phyloP scores from a whole-genome alignment of 148 eudicot genomes.

The Silene uniflora region DNA sequence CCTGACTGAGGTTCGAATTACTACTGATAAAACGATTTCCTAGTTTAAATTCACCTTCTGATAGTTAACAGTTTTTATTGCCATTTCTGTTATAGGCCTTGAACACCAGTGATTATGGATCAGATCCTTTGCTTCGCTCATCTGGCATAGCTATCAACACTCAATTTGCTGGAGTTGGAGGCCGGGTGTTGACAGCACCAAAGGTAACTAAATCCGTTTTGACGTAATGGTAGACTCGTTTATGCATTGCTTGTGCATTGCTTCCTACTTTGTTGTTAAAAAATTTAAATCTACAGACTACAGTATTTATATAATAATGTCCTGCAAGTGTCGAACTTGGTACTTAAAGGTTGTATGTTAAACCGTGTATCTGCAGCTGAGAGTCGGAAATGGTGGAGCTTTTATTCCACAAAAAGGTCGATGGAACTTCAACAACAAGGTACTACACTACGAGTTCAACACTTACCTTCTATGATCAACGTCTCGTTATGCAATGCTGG shows the following conservation, averaged over 20 bases:
- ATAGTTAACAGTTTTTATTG: too few relatives aligned
- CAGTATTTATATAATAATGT: too few relatives aligned
- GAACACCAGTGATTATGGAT: slow-evolving; percentile 30
- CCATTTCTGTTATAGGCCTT: too few relatives aligned
- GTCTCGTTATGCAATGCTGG: neutral
- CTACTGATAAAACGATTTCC: too few relatives aligned
- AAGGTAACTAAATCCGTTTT: slow-evolving; percentile 20
- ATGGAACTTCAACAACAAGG: slow-evolving; percentile 45
- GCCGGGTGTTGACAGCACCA: slow-evolving; percentile 40
- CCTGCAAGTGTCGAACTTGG: too few relatives aligned
- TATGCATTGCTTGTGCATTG: too few relatives aligned
- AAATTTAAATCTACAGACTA: too few relatives aligned
- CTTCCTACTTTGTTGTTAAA: too few relatives aligned
- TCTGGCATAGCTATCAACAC: slow-evolving; percentile 36
- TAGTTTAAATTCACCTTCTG: too few relatives aligned
- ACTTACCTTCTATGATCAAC: neutral
- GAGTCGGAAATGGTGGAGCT: slow-evolving; percentile 31
- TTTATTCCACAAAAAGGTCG: slow-evolving; percentile 35
- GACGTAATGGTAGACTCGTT: too few relatives aligned
- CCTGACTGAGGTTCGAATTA: too few relatives aligned
- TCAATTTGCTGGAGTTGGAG: slow-evolving; percentile 37
- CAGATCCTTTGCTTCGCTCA: slow-evolving; percentile 37
- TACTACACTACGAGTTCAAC: neutral
- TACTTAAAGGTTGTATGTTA: too few relatives aligned
- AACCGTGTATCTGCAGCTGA: slow-evolving; percentile 19